These are phyloP conservation scores for Aegilops tauschii DNA, from an alignment of 176 grass and related monocot genomes.

Conservation along the genomic window DNA sequence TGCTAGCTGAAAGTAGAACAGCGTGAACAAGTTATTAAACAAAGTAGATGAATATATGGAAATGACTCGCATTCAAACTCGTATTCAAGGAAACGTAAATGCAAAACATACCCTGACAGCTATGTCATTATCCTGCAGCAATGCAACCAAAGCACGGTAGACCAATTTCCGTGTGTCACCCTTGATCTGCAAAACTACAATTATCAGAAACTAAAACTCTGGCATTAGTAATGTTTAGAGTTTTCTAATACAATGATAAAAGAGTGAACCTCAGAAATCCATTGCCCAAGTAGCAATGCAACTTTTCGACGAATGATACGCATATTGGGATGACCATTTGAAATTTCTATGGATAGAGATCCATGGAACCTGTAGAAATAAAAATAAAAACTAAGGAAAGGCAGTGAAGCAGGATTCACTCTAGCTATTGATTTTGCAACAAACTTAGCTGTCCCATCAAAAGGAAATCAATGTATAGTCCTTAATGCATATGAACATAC, in stretches of 20 bases:
- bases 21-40: constrained; percentile 30
- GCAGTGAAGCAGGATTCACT: neutral
- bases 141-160: constrained; percentile 83
- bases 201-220: constrained; percentile 38
- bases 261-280: constrained; percentile 90
- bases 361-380: constrained; percentile 72
- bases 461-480: neutral
- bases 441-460: neutral
- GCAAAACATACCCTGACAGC: constrained; percentile 73
- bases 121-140: constrained; percentile 84
- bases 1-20: constrained; percentile 77
- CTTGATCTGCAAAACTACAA: constrained; percentile 71
- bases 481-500: neutral
- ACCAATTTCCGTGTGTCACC: constrained; percentile 84
- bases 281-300: constrained; percentile 87
- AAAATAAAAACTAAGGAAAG: neutral
- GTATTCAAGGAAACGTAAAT: constrained; percentile 16
- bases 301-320: constrained; percentile 91
- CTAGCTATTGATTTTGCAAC: constrained; percentile 4
- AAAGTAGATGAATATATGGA: constrained; percentile 25
- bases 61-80: constrained; percentile 19
- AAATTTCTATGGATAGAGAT: constrained; percentile 83
- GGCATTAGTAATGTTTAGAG: neutral
- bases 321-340: constrained; percentile 95
- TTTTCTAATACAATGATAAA: constrained; percentile 35